Evolutionary conservation across 768 basidiomycete species (phyloP).

Genomic region (Chalciporus piperatus): DNA sequence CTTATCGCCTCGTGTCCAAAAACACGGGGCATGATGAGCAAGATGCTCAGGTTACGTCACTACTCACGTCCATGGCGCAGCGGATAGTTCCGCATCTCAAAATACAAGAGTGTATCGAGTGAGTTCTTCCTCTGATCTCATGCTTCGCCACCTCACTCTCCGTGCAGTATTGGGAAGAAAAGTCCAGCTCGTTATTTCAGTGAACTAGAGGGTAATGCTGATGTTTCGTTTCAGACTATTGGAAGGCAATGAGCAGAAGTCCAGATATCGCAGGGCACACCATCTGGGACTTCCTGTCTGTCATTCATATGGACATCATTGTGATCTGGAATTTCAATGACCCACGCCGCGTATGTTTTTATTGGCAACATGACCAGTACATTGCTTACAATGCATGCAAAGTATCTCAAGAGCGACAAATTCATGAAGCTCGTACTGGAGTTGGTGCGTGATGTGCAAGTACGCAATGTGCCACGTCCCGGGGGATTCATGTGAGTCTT

Average conservation of each 20-base stretch:
- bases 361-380: no score
- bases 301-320: conserved; percentile 5
- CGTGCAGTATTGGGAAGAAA: neutral
- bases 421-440: no score
- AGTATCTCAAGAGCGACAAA: no score
- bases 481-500: no score
- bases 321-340: conserved; percentile 6
- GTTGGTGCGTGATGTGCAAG: no score
- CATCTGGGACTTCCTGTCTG: neutral
- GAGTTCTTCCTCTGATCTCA: neutral
- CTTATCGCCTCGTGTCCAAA: neutral
- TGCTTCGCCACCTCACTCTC: neutral
- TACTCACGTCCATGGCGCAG: no score
- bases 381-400: no score
- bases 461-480: no score
- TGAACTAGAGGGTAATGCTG: neutral
- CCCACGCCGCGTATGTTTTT: neutral
- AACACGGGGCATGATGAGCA: no score
- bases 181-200: neutral
- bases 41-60: no score
- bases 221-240: neutral
- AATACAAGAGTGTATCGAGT: neutral
- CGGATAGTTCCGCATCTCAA: no score
- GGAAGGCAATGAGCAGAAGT: neutral
- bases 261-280: neutral